Conservation (phyloP, 2,329 filamentous ascomycete species). For the Cadophora sp. region DNA sequence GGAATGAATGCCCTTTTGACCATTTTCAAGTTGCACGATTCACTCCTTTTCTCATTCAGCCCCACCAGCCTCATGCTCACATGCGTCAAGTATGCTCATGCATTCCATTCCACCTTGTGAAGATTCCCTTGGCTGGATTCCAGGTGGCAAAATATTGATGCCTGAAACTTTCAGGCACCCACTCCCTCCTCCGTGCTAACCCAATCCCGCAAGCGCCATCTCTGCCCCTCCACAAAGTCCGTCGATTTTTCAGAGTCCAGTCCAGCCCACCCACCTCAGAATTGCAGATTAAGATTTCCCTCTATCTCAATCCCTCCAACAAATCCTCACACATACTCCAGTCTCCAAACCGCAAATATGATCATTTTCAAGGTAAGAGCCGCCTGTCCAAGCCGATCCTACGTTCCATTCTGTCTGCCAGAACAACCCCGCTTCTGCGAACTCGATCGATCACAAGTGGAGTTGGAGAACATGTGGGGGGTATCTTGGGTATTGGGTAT, state of each 20-base stretch:
- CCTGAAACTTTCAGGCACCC: constrained; percentile 21
- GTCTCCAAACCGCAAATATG: constrained; percentile 62
- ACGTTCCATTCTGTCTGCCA: not conserved
- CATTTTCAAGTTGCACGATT: not conserved
- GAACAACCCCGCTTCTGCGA: constrained; percentile 21
- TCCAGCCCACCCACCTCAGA: constrained; percentile 30
- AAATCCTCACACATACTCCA: constrained; percentile 3
- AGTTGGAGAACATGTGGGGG: constrained; percentile 17
- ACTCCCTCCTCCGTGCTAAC: not conserved
- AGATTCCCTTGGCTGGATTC: no score
- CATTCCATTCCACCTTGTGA: no score
- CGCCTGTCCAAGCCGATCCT: not conserved
- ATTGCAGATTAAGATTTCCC: constrained; percentile 20
- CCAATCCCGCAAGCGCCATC: constrained; percentile 14
- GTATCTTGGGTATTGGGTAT: not conserved
- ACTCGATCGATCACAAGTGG: constrained; percentile 4
- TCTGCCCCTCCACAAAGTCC: constrained; percentile 33
- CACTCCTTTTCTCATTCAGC: constrained; percentile 9
- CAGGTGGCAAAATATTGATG: constrained; percentile 13
- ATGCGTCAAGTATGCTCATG: no score
- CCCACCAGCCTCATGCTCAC: constrained; percentile 1
- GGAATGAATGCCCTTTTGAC: not conserved
- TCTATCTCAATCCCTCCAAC: constrained; percentile 8
- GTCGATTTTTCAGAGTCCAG: constrained; percentile 33
- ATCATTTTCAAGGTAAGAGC: constrained; percentile 72